These are phyloP conservation scores for Tulasnella calospora DNA, from an alignment of 768 basidiomycete species.

Conservation along the genomic window DNA sequence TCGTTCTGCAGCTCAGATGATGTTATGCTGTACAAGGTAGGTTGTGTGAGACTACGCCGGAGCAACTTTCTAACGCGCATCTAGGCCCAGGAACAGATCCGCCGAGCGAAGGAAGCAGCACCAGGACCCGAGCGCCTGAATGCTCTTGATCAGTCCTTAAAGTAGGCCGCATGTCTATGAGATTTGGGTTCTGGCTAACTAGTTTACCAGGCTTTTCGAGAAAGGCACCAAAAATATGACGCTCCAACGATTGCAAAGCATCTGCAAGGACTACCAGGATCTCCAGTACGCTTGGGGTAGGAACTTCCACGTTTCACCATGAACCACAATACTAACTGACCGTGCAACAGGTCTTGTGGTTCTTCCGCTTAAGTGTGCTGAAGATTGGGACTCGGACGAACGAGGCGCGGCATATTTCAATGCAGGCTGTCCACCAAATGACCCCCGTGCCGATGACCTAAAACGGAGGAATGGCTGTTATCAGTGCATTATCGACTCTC, in stretches of 20 bases:
- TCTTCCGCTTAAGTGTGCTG: slow-evolving; percentile 78
- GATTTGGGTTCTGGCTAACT: neutral
- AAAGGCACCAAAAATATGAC: slow-evolving; percentile 83
- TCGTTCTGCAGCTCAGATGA: slow-evolving; percentile 98
- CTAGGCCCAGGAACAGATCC: slow-evolving; percentile 88
- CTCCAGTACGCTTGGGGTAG: slow-evolving; percentile 77
- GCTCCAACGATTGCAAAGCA: slow-evolving; percentile 76
- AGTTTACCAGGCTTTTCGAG: slow-evolving; percentile 61
- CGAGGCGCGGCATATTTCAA: slow-evolving; percentile 64
- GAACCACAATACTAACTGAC: neutral
- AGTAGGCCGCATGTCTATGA: slow-evolving; percentile 38
- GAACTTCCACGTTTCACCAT: slow-evolving; percentile 25
- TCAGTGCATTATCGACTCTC: slow-evolving; percentile 73
- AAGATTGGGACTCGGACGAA: slow-evolving; percentile 68
- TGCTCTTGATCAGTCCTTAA: slow-evolving; percentile 77
- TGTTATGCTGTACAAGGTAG: slow-evolving; percentile 92
- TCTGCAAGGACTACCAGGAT: slow-evolving; percentile 84
- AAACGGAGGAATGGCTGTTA: slow-evolving; percentile 71
- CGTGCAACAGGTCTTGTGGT: slow-evolving; percentile 64
- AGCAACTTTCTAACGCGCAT: neutral
- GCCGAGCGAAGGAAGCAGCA: slow-evolving; percentile 78
- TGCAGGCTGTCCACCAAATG: slow-evolving; percentile 52
- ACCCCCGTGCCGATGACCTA: slow-evolving; percentile 54
- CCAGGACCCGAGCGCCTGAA: slow-evolving; percentile 70
- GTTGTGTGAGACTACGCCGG: slow-evolving; percentile 28